Percentiles rank a stretch among this genome's conserved stretches.
These are phyloP conservation scores for Limonomyces culmigenus DNA, from an alignment of 1,284 basidiomycete species.

Conservation along the genomic window DNA sequence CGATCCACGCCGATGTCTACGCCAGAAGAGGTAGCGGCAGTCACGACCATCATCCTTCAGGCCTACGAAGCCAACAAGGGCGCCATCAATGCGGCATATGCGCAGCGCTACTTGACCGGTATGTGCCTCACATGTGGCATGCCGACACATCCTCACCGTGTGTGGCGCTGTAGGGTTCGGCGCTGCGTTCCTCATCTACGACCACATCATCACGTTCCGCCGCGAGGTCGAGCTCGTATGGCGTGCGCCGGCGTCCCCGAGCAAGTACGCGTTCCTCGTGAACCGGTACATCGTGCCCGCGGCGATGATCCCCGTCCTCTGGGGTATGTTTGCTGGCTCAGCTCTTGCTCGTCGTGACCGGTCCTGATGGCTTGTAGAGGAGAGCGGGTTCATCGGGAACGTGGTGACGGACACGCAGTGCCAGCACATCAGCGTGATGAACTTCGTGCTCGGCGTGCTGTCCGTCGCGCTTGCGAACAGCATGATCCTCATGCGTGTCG, in stretches of 20 bases:
- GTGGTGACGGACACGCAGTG: too few species aligned
- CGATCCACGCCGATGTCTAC: too few species aligned
- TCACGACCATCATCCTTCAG: too few species aligned
- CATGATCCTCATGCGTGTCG: not conserved
- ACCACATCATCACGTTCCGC: slow-evolving; percentile 10
- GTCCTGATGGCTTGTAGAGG: not conserved
- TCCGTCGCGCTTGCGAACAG: not conserved
- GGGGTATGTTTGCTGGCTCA: slow-evolving; percentile 2
- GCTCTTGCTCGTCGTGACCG: slow-evolving; percentile 1
- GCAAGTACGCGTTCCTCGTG: slow-evolving; percentile 7
- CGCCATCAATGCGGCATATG: too few species aligned
- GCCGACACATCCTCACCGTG: too few species aligned
- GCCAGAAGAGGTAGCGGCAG: too few species aligned
- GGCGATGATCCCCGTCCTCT: slow-evolving; percentile 3
- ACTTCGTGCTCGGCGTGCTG: not conserved
- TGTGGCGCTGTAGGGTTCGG: too few species aligned
- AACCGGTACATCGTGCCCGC: slow-evolving; percentile 8
- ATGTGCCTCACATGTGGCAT: too few species aligned
- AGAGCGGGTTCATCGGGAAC: too few species aligned
- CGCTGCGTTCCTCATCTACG: slow-evolving; percentile 10
- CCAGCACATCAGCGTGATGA: too few species aligned
- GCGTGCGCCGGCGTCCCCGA: slow-evolving; percentile 6
- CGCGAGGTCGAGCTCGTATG: slow-evolving; percentile 11
- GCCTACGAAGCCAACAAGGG: too few species aligned
- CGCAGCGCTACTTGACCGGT: too few species aligned